Conservation (phyloP, 2,329 filamentous ascomycete genomes). For the Fonsecaea erecta region DNA sequence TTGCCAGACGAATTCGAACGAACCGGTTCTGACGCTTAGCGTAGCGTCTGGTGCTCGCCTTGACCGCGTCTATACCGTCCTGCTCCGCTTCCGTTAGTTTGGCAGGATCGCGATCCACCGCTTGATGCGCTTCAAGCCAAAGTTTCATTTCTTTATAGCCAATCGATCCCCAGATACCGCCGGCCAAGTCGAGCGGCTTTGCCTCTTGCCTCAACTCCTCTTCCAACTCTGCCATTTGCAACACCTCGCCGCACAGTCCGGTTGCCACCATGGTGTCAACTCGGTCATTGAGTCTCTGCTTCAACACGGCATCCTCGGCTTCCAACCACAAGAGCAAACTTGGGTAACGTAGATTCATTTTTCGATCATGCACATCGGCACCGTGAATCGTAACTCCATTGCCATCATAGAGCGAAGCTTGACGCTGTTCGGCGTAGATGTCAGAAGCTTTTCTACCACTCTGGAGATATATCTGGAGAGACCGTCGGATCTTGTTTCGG, state of each 20-base stretch:
- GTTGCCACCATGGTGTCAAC: constrained; percentile 81
- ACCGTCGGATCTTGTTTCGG: constrained; percentile 83
- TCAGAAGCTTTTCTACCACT: constrained; percentile 83
- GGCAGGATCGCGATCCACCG: constrained; percentile 16
- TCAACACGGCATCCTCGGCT: constrained; percentile 69
- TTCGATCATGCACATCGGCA: constrained; percentile 37
- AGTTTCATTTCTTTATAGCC: constrained; percentile 89
- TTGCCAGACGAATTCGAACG: constrained; percentile 82
- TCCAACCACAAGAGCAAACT: constrained; percentile 88
- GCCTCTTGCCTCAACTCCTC: constrained; percentile 52
- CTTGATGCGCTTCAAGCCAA: constrained; percentile 60
- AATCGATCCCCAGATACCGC: constrained; percentile 95
- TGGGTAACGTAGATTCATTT: constrained; percentile 53
- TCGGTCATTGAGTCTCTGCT: constrained; percentile 72
- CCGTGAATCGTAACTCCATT: not conserved
- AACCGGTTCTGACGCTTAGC: constrained; percentile 82
- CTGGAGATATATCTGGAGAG: constrained; percentile 84
- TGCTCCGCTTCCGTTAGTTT: constrained; percentile 2
- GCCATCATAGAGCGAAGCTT: not conserved
- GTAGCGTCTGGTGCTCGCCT: constrained; percentile 84
- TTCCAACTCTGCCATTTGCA: constrained; percentile 45
- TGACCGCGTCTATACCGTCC: constrained; percentile 72
- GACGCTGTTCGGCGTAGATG: constrained; percentile 77
- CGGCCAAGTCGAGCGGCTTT: constrained; percentile 68
- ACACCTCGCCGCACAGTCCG: constrained; percentile 66